Base-by-base conservation (phyloP, 805 yeast genomes). In the Metschnikowia vanudenii region DNA sequence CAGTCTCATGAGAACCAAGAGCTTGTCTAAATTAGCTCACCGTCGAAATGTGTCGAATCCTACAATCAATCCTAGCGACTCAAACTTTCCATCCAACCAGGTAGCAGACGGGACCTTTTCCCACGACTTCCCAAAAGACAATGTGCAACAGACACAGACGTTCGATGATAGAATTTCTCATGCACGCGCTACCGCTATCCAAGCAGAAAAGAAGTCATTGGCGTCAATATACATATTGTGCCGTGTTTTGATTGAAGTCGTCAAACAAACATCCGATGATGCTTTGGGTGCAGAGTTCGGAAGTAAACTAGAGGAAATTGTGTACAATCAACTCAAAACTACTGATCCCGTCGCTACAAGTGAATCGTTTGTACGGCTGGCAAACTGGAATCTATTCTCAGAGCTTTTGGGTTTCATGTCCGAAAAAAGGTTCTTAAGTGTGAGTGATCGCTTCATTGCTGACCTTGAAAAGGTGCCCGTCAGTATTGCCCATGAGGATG, bases 381-480 rank as follows among this genome's bases (percentile, higher is more conserved):
- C 97, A 0, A 94, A 94, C 62, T 94, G 98, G 98, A 85, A 87
- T 58, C 75, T 91, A 30, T 84, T 94, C 64, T 96, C 98, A 0
- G 87, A 86, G 51, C 71, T 94, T 6, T 67, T 95, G 34, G 99
- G 99, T 1, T 84, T 82, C 53, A 90, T 95, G 96, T 88, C 96
- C 0, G 85, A 80, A 37, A 82, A 82, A 52, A 75, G 95, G 43
- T 90, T 94, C 55, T 62, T 88, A 11, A 84, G 90, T 46, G 98
- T 94, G 1, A 88, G 96, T 59, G 99, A 94, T 62, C 70, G 96
- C 46, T 94, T 94, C 59, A 86, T 94, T 43, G 95, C 96, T 0
- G 97, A 92, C 58, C 67, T 94, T 44, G 99, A 94, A 59, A 88
- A 85, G 58, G 75, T 84, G 2, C 95, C 96, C 0, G 13, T 54